Evolutionary conservation across 2,329 filamentous ascomycete genomes (phyloP).

Genomic region (Parasarocladium wereldwijsianum): DNA sequence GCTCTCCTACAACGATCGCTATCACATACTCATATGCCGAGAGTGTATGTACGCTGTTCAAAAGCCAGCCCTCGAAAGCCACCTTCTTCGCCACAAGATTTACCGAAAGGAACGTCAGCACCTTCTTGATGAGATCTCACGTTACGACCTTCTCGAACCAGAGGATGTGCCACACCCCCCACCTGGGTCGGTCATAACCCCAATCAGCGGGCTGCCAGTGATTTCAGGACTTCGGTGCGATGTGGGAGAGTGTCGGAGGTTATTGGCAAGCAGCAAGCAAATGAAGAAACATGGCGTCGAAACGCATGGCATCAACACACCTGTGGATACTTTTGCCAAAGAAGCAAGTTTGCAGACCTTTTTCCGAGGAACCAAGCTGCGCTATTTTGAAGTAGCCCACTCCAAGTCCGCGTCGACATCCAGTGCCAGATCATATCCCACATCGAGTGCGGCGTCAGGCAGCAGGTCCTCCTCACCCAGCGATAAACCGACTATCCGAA

Average conservation of each 20-base stretch:
- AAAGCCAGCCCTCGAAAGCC: slow-evolving; percentile 19
- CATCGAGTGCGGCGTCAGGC: too few species aligned
- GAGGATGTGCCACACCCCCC: slow-evolving; percentile 13
- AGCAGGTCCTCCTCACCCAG: too few species aligned
- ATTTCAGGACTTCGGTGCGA: slow-evolving; percentile 16
- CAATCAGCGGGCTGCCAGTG: slow-evolving; percentile 14
- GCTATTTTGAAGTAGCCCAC: slow-evolving; percentile 24
- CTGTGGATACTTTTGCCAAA: slow-evolving; percentile 6
- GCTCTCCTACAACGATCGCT: not conserved
- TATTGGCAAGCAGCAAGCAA: slow-evolving; percentile 18
- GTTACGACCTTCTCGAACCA: slow-evolving; percentile 15
- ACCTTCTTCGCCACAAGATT: slow-evolving; percentile 21
- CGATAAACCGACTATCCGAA: too few species aligned
- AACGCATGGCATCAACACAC: slow-evolving; percentile 9
- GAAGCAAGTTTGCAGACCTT: slow-evolving; percentile 19
- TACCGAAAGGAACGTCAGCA: slow-evolving; percentile 16
- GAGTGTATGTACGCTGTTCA: slow-evolving; percentile 21
- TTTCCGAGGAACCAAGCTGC: slow-evolving; percentile 20
- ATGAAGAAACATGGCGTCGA: slow-evolving; percentile 18
- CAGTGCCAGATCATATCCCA: too few species aligned
- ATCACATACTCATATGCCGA: slow-evolving; percentile 18
- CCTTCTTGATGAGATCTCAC: slow-evolving; percentile 12
- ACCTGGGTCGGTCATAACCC: slow-evolving; percentile 9
- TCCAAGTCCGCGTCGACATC: too few species aligned
- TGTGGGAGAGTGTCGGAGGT: slow-evolving; percentile 11